Evolutionary conservation across 2,329 filamentous ascomycete species (phyloP).

Genomic region (Paraphoma chrysanthemicola): DNA sequence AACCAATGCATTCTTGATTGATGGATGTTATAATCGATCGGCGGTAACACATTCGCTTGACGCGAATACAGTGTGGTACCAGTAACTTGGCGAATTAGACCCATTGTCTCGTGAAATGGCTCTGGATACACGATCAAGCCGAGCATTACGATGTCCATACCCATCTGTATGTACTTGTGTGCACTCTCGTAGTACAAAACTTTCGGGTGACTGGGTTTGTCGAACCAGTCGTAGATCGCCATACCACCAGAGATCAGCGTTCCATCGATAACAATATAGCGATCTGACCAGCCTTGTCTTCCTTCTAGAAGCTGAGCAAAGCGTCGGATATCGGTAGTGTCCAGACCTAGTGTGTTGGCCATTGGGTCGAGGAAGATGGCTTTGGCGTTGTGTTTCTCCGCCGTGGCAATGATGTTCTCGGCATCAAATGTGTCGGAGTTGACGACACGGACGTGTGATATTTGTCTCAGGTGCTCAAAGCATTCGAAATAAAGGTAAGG

Average conservation of each 20-base stretch:
- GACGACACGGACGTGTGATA: not conserved
- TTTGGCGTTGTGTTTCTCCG: constrained; percentile 5
- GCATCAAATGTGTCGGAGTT: constrained; percentile 4
- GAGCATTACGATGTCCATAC: constrained; percentile 4
- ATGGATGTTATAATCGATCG: constrained; percentile 3
- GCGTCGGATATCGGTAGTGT: constrained; percentile 2
- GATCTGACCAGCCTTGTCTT: not conserved
- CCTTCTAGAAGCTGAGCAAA: constrained; percentile 1
- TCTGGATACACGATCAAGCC: constrained; percentile 4
- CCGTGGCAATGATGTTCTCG: constrained; percentile 4
- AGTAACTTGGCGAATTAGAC: constrained; percentile 1
- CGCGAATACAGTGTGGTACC: constrained; percentile 5
- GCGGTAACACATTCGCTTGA: constrained; percentile 1
- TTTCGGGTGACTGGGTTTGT: not conserved
- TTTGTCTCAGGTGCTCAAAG: not conserved
- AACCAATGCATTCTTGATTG: constrained; percentile 3
- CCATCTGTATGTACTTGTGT: constrained; percentile 8
- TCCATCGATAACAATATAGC: constrained; percentile 7
- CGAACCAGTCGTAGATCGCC: constrained; percentile 9
- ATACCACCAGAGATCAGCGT: constrained; percentile 8
- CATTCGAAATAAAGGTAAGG: constrained; percentile 10
- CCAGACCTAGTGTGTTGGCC: constrained; percentile 4
- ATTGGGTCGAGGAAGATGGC: constrained; percentile 7
- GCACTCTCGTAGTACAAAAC: constrained; percentile 10
- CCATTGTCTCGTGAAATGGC: not conserved